Evolutionary conservation across 805 yeast species (phyloP), one percentile per base, ranked within the genome.

Genomic region (Saturnispora besseyi): DNA sequence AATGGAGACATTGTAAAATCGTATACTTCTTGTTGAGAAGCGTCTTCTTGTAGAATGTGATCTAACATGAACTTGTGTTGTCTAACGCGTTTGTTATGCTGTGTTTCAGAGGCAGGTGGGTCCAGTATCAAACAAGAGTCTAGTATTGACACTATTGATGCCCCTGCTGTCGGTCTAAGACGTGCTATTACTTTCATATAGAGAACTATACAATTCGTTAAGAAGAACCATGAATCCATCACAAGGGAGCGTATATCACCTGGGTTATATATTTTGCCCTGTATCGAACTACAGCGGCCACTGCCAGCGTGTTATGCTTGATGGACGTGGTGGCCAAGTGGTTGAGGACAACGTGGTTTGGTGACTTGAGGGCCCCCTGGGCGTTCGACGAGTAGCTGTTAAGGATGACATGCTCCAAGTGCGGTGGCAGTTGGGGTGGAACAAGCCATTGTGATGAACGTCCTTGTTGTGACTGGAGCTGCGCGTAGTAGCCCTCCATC

Each of bases 391-490:
- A 74, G 71, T 76, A 84, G 57, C 82, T 81, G 69, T 91, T 91
- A 61, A 91, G 75, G 49, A 93, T 89, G 50, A 93, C 98, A 60
- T 85, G 84, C 63, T 93, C 99, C 53, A 93, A 73, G 65, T 91
- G 99, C 9, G 99, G 99, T 8, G 99, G 99, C 45, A 93, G 73
- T 62, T 86, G 95, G 22, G 99, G 99, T 21, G 99, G 98, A 30
- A 95, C 88, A 48, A 90, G 77, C 72, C 71, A 68, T 47, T 68
- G 71, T 48, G 65, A 69, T n/a, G 57, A 51, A 43, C 51, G 47
- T 7, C 52, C 50, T n/a, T 45, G 49, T 7, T 44, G 44, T 36
- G 50, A 53, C 38, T 86, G 95, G 46, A 86, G 71, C 1, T 91
- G 86, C 43, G 81, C 69, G 59, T 86, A 86, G 60, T 86, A 86